Evolutionary conservation across 306 rosid species (phyloP), one percentile per base, ranked within the genome.

Genomic region (apple (Malus domestica)): DNA sequence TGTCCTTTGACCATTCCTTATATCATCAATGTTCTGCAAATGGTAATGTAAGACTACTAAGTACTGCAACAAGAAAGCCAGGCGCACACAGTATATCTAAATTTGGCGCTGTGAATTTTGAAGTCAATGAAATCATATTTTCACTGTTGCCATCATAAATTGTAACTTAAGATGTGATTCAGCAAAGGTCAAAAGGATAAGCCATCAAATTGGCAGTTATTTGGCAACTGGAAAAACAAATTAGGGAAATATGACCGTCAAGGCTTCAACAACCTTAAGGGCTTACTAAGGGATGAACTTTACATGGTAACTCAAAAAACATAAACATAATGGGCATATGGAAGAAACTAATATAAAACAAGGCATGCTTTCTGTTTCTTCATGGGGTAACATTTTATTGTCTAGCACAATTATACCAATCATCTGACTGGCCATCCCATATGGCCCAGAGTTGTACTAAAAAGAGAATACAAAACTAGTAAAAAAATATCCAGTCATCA

Each of bases 11-110:
- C 88, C 88, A 74, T 87, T 92, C 80, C 93, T 90, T 77, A 95
- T 87, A 86, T 95, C 99, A 83, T 84, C 86, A 76, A 95, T 89
- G 87, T 95, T 95, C 99, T 95, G 97, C 83, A 85, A 71, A 78
- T 69, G 80, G 59, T 64, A 62, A 74, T 20, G 15, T n/a, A 62
- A 74, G 59, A 30, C 27, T 20, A 27, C 19, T 73, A 59, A 40
- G 68, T 23, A 59, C 46, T 59, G 38, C 12, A 3, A 60, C 77
- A 73, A 45, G 52, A 40, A 52, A 33, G 57, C 18, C 49, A 72
- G 38, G 42, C 8, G 14, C 45, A 35, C 6, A 30, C 0, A 70
- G 32, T n/a, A 55, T 6, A 71, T 11, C 46, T n/a, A 54, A 10
- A 55, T 3, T 15, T 55, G 12, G n/a, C 1, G 49, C 13, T 25